Evolutionary conservation across 2,329 filamentous ascomycete genomes (phyloP), one percentile per base, ranked within the genome.

Genomic region (Phaeosphaeria sp.): DNA sequence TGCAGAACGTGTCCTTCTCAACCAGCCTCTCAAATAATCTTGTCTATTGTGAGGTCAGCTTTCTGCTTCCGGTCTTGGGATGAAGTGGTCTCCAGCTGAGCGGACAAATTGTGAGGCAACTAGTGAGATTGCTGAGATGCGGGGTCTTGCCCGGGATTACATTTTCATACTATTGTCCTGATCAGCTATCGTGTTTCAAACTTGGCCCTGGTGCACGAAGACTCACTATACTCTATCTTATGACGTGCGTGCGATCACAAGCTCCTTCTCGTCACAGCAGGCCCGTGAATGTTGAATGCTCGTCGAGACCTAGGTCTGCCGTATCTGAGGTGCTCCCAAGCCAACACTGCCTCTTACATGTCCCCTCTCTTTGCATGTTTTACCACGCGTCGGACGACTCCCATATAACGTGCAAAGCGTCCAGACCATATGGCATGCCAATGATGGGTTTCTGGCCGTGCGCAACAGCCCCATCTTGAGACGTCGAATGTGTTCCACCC

Each of bases 81-180:
- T 51, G 56, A 53, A 49, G 53, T 44, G 42, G 20, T 43, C 47
- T 46, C 50, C 41, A 53, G 39, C 27, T 56, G 50, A 55, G 50
- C 41, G 52, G 54, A 27, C 39, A 48, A 25, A 52, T 51, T 52
- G 22, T 30, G 56, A 51, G 52, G 58, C 54, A 59, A 50, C 46
- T 55, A 58, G 58, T 59, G 43, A 58, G 58, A 60, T 46, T 49
- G 58, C 52, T 54, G 54, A 54, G 49, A 44, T 61, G 56, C 56
- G 54, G 60, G 54, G 59, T 60, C 25, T 64, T 56, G 42, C 46
- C 47, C 59, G 43, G 50, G 48, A 47, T 54, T 60, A 58, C 44
- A 67, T 66, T 69, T 56, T 27, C 54, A 36, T 68, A 68, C 64
- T 67, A 55, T 27, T 43, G 17, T 42, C 3, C 6, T 55, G 23